Evolutionary conservation across 2,329 filamentous ascomycete species (phyloP).

Genomic region (Epichloe typhina): DNA sequence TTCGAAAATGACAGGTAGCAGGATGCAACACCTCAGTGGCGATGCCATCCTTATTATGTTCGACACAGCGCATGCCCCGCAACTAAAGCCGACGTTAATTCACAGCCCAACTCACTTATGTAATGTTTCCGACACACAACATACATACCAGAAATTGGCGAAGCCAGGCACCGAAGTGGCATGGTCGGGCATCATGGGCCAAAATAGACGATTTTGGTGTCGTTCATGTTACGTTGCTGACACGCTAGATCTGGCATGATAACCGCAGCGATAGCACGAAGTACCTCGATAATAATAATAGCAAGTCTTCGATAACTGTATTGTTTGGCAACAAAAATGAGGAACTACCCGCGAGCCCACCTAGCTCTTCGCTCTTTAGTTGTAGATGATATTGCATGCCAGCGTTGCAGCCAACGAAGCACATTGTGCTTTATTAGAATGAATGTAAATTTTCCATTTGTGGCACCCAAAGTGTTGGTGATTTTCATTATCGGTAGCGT

Average conservation of each 20-base stretch:
- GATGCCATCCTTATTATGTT: slow-evolving; percentile 4
- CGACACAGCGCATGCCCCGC: not conserved
- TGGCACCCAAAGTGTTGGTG: not conserved
- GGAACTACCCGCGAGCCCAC: no score
- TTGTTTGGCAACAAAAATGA: not conserved
- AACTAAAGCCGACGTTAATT: not conserved
- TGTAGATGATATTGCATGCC: not conserved
- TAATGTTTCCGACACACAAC: not conserved
- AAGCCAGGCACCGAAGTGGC: not conserved
- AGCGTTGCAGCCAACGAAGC: not conserved
- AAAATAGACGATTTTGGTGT: not conserved
- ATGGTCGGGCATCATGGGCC: not conserved
- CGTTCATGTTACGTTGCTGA: not conserved
- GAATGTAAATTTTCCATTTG: not conserved
- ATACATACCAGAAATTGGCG: not conserved
- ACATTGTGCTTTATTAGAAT: not conserved
- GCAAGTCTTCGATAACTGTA: not conserved
- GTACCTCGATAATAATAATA: not conserved
- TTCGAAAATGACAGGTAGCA: not conserved
- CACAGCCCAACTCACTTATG: not conserved
- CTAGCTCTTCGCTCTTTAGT: no score
- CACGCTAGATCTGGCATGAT: not conserved
- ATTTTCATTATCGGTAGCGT: not conserved
- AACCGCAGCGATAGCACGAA: not conserved
- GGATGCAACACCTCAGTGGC: not conserved